Base-by-base conservation (phyloP, 345 rosid genomes). In the Moricandia moricandioides region DNA sequence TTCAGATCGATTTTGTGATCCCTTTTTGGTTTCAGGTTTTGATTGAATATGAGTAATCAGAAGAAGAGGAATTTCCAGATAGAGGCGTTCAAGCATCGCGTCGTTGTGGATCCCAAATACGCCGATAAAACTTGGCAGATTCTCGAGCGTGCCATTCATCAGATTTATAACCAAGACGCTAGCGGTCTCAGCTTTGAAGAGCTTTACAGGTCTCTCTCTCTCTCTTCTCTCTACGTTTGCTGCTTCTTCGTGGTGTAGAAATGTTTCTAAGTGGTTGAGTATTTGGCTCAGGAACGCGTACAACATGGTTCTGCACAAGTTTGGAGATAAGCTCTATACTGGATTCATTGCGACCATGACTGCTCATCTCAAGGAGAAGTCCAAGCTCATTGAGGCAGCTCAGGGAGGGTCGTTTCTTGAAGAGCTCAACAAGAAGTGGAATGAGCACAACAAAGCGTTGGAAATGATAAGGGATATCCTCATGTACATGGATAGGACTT, bases 401-500 rank as follows among this genome's bases (percentile, higher is more conserved):
- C 97, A 95, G 70, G 99, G 99, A 77, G 97, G 91, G 47, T 85
- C 89, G 1, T 95, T 95, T 64, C 83, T 90, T 49, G 96, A 92
- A 80, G 99, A 92, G 87, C 84, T 95, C 34, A 92, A 95, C 85
- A 86, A 92, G 81, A 92, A 92, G 78, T 95, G 99, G 99, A 89
- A 86, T 43, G 99, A 95, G 73, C 99, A 95, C 74, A 95, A 95
- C 80, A 95, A 95, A 78, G 99, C 99, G 2, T 70, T 95, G 76
- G 97, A 95, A 65, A 95, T 95, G 99, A 92, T 95, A 66, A 83
- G 99, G 40, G 99, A 95, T 83, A 95, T 95, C 70, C 85, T 95
- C 79, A 95, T 92, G 99, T 95, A 95, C 81, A 92, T 92, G 97
- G 99, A 95, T 64, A 86, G 99, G 72, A 92, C 97, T 16, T 95